Base-by-base conservation (phyloP, 2,329 filamentous ascomycete species). In the Calonectria ilicicola region DNA sequence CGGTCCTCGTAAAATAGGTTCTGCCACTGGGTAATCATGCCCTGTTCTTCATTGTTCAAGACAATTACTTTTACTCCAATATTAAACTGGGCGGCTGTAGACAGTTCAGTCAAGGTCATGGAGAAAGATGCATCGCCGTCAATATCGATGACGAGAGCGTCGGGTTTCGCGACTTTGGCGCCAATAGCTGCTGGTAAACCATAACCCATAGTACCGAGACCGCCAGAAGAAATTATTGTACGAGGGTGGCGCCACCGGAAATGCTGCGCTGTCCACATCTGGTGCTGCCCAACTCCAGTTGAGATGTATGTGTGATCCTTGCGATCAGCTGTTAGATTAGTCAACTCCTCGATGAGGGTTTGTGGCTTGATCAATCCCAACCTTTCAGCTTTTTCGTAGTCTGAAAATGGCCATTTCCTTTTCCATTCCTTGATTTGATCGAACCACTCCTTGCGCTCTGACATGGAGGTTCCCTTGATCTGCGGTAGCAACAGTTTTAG, bases 21-120 rank as follows among this genome's bases (percentile, higher is more conserved):
- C 86, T 98, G 96, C 96, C 96, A 98, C 87, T 98, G 96, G 1
- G 96, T 98, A 49, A 98, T 96, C 96, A 98, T 98, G 67, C 96
- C 96, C 86, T 98, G 96, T 85, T 98, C 81, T 96, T 98, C 85
- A 96, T 94, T 99, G 89, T 98, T 98, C 69, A 99, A 85, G 21
- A 98, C 89, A 78, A 98, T 95, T 73, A 98, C 90, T 90, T 98
- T 98, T 84, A 98, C 93, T 76, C 94, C 96, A 83, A 98, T 98
- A 86, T 97, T 94, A 89, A 98, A 98, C 86, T 98, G 96, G 9
- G 94, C 91, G 46, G 96, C 96, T 1, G 96, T 98, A 49, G 94
- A 94, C 65, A 98, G 91, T 86, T 99, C 96, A 1, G 96, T 98
- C 72, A 98, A 89, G 8, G 97, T 98, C 97, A 98, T 98, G 89